Evolutionary conservation across 1,139 yeast genomes (phyloP).

Genomic region (Tardiomyces blankii): DNA sequence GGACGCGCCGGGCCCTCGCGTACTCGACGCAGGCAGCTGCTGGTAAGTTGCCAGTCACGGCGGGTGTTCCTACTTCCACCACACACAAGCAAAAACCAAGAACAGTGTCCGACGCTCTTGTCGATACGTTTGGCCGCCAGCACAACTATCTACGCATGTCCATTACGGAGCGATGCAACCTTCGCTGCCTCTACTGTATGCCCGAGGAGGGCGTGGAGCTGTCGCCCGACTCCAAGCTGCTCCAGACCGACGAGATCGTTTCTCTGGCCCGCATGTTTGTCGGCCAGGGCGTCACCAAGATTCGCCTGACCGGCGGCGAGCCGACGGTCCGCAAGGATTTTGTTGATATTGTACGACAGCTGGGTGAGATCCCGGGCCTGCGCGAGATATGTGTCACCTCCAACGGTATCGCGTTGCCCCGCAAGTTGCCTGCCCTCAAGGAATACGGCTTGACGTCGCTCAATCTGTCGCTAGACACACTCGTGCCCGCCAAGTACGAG

Average conservation of each 20-base stretch:
- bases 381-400: constrained; percentile 38
- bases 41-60: neutral
- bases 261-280: constrained; percentile 33
- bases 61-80: neutral
- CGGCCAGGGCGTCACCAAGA: constrained; percentile 35
- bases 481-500: constrained; percentile 37
- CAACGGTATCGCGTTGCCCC: constrained; percentile 37
- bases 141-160: constrained; percentile 40
- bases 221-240: constrained; percentile 30
- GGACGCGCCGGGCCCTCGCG: neutral
- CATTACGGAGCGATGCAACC: constrained; percentile 39
- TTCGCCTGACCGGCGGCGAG: constrained; percentile 43
- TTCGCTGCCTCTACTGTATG: constrained; percentile 44
- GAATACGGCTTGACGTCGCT: constrained; percentile 34
- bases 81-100: too few relatives aligned
- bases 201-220: constrained; percentile 42
- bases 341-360: constrained; percentile 29
- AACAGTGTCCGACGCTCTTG: constrained; percentile 25
- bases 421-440: constrained; percentile 33
- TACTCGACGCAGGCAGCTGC: neutral
- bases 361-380: constrained; percentile 30
- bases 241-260: constrained; percentile 34
- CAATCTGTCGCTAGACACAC: constrained; percentile 37
- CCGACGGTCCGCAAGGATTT: constrained; percentile 41
- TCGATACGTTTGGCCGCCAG: constrained; percentile 32